A percentile compares a stretch with the other conserved stretches of the same genome.
phyloP scores from a whole-genome alignment of 140 eudicot genomes.

The Senecio squalidus region DNA sequence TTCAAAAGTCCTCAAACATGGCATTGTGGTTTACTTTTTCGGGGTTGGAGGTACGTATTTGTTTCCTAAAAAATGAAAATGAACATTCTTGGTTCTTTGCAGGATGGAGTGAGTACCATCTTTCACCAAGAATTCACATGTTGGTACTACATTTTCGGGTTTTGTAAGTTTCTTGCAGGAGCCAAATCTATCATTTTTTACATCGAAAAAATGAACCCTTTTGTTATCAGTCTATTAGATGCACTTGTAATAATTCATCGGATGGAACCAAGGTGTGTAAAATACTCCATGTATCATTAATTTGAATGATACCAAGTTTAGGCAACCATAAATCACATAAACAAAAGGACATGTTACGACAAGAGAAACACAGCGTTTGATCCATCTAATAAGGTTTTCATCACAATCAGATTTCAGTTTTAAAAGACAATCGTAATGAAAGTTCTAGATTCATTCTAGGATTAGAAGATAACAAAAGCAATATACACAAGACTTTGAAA shows the following conservation, averaged over 20 bases:
- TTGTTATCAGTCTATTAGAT: no score
- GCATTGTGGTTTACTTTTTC: no score
- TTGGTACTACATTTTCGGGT: no score
- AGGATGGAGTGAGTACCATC: not conserved
- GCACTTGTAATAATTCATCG: not conserved
- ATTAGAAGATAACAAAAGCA: not conserved
- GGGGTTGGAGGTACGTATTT: no score
- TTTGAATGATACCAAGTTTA: not conserved
- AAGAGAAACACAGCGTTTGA: not conserved
- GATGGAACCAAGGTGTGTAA: no score
- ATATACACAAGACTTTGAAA: not conserved
- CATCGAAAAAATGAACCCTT: no score
- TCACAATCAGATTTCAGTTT: not conserved
- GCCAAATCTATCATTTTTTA: no score
- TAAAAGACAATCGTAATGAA: not conserved
- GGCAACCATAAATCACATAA: not conserved
- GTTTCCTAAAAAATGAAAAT: no score
- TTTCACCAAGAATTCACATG: no score
- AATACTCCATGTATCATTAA: no score
- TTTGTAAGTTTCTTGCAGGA: not conserved
- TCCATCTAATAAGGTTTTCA: not conserved
- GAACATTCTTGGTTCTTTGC: no score
- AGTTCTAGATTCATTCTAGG: not conserved
- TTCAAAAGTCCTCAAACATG: no score
- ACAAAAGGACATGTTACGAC: not conserved